A percentile compares a stretch with the other conserved stretches of the same genome.
phyloP scores from a whole-genome alignment of 2,329 filamentous ascomycete genomes.

The Cladosporium colombiae region DNA sequence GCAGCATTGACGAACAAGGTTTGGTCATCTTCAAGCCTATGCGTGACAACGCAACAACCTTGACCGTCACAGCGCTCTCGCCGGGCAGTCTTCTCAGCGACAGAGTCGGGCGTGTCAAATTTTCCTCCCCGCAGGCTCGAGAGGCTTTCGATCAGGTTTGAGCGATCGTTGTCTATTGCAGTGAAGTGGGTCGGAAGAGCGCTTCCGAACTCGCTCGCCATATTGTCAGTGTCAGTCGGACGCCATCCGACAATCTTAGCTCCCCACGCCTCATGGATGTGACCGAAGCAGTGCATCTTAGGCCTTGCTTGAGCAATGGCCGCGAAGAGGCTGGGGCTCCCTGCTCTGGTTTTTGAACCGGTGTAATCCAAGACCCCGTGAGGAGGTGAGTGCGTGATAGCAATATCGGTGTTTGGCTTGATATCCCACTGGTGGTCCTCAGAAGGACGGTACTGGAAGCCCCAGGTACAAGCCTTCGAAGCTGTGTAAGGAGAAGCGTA shows the following conservation, averaged over 20 bases:
- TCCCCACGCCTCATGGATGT: slow-evolving; percentile 64
- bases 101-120: slow-evolving; percentile 21
- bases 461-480: slow-evolving; percentile 54
- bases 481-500: slow-evolving; percentile 58
- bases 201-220: background rate
- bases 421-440: slow-evolving; percentile 39
- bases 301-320: slow-evolving; percentile 50
- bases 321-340: slow-evolving; percentile 49
- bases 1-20: slow-evolving; percentile 64
- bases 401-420: slow-evolving; percentile 37
- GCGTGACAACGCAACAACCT: slow-evolving; percentile 9
- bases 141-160: slow-evolving; percentile 42
- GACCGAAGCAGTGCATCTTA: slow-evolving; percentile 58
- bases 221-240: slow-evolving; percentile 30
- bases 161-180: slow-evolving; percentile 48
- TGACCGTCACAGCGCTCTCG: background rate
- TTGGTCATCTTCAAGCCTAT: slow-evolving; percentile 36
- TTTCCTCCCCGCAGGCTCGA: slow-evolving; percentile 25
- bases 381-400: slow-evolving; percentile 45
- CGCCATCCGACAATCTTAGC: slow-evolving; percentile 57
- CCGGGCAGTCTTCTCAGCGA: background rate
- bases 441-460: slow-evolving; percentile 55
- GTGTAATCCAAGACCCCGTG: slow-evolving; percentile 33
- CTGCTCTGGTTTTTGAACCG: slow-evolving; percentile 34
- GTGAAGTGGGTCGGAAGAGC: slow-evolving; percentile 43